Evolutionary conservation across 495 filamentous ascomycete genomes (phyloP).

Genomic region (Trichocladium antarcticum): DNA sequence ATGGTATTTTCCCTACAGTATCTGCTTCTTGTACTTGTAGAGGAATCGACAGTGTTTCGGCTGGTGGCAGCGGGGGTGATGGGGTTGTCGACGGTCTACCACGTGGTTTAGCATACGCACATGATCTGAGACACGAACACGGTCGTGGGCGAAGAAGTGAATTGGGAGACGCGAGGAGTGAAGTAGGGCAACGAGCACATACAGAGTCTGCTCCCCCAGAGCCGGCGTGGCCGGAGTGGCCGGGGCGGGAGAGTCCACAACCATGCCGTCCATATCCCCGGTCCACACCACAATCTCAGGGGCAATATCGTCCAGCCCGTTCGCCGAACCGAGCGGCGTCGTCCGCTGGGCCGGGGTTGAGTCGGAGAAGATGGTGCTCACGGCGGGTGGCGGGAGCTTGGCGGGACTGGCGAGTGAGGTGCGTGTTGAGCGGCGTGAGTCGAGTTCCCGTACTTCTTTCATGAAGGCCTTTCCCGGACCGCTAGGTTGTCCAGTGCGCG

Average conservation of each 20-base stretch:
- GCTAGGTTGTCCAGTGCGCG: conserved; percentile 16
- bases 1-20: not conserved
- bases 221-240: not conserved
- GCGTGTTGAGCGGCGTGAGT: conserved; percentile 15
- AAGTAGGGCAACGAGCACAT: not conserved
- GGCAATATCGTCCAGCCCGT: conserved; percentile 22
- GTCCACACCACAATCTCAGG: conserved; percentile 33
- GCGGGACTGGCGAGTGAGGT: conserved; percentile 8
- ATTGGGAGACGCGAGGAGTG: not conserved
- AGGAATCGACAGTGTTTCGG: not conserved
- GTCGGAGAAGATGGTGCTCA: conserved; percentile 7
- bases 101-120: not conserved
- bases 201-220: not conserved
- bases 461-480: conserved; percentile 16
- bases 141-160: not conserved
- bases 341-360: not conserved
- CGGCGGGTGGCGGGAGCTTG: conserved; percentile 13
- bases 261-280: conserved; percentile 24
- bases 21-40: not conserved
- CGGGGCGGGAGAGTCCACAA: conserved; percentile 12
- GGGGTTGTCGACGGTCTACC: not conserved
- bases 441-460: conserved; percentile 13
- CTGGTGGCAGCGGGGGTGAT: not conserved
- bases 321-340: not conserved
- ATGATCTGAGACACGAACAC: too few relatives aligned